A percentile compares a stretch with the other conserved stretches of the same genome.
Conservation (phyloP, 2,329 filamentous ascomycete genomes). For the Phoma sp. region DNA sequence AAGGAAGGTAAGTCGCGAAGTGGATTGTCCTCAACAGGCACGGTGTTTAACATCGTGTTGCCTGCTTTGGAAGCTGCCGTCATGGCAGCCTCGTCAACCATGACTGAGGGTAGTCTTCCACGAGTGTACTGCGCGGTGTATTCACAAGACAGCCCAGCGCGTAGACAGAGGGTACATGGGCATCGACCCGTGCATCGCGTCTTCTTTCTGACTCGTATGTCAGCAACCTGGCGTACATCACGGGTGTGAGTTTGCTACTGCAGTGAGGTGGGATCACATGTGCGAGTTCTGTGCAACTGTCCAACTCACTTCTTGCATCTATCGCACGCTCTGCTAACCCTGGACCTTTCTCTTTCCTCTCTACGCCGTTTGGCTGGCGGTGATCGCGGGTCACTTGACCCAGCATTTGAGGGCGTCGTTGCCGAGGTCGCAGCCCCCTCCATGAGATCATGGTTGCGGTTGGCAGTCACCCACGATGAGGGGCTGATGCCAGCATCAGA, state of each 20-base stretch:
- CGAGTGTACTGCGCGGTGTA: conserved; percentile 60
- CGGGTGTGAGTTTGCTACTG: neutral
- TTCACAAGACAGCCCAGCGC: conserved; percentile 50
- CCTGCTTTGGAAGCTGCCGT: conserved; percentile 24
- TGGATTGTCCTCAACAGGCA: conserved; percentile 19
- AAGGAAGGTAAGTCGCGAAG: conserved; percentile 9
- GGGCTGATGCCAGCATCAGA: conserved; percentile 20
- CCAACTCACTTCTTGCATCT: conserved; percentile 55
- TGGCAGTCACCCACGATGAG: conserved; percentile 16
- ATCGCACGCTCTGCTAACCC: conserved; percentile 58
- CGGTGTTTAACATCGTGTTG: conserved; percentile 22
- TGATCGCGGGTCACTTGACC: conserved; percentile 27
- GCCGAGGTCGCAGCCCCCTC: conserved; percentile 18
- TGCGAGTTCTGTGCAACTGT: neutral
- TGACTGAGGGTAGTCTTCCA: conserved; percentile 53
- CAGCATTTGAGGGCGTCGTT: conserved; percentile 23
- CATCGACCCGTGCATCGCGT: conserved; percentile 47
- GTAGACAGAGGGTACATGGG: conserved; percentile 43
- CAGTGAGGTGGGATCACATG: neutral
- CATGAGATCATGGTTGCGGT: conserved; percentile 10
- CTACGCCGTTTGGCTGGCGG: conserved; percentile 42
- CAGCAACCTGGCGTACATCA: conserved; percentile 6
- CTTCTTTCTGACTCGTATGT: conserved; percentile 40
- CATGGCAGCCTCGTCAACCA: conserved; percentile 42
- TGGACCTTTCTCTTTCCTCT: conserved; percentile 47